Evolutionary conservation across 2,329 filamentous ascomycete genomes (phyloP).

Genomic region (Trichoderma gracile): DNA sequence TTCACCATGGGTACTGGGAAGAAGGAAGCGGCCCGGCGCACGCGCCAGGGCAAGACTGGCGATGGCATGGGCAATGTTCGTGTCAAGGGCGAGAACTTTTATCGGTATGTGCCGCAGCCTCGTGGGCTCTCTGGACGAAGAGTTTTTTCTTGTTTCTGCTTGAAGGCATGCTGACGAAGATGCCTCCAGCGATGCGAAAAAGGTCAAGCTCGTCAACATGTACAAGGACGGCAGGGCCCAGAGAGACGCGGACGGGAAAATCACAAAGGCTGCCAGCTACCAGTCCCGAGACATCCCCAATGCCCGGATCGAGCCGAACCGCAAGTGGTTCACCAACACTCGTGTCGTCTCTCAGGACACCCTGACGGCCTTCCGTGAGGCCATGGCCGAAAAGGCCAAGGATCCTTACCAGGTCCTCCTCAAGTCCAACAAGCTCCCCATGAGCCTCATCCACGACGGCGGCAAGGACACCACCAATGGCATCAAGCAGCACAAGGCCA

Average conservation of each 20-base stretch:
- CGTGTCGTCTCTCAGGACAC: conserved; percentile 86
- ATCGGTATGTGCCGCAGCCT: conserved; percentile 59
- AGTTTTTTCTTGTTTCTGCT: background rate
- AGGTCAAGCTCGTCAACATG: conserved; percentile 85
- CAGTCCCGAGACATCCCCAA: conserved; percentile 80
- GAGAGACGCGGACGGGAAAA: conserved; percentile 78
- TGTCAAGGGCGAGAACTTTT: conserved; percentile 97
- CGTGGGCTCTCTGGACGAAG: background rate
- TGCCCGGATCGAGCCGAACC: conserved; percentile 90
- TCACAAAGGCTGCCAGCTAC: conserved; percentile 79
- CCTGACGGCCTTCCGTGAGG: conserved; percentile 81
- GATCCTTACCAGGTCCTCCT: conserved; percentile 95
- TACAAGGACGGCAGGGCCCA: conserved; percentile 83
- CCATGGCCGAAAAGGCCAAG: conserved; percentile 84
- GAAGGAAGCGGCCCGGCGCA: conserved; percentile 82
- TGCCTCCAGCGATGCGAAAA: conserved; percentile 65
- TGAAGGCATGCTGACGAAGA: conserved; percentile 2
- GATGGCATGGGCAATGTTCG: conserved; percentile 92
- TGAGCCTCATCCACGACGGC: conserved; percentile 86
- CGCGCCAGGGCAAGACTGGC: conserved; percentile 78
- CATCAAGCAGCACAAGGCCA: conserved; percentile 87
- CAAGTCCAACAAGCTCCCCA: conserved; percentile 94
- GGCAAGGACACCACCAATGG: conserved; percentile 71
- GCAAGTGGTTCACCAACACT: conserved; percentile 98
- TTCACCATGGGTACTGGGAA: conserved; percentile 80